phyloP scores from a whole-genome alignment of 192 early-diverging fungal genomes.

The Backusella tuberculispora region DNA sequence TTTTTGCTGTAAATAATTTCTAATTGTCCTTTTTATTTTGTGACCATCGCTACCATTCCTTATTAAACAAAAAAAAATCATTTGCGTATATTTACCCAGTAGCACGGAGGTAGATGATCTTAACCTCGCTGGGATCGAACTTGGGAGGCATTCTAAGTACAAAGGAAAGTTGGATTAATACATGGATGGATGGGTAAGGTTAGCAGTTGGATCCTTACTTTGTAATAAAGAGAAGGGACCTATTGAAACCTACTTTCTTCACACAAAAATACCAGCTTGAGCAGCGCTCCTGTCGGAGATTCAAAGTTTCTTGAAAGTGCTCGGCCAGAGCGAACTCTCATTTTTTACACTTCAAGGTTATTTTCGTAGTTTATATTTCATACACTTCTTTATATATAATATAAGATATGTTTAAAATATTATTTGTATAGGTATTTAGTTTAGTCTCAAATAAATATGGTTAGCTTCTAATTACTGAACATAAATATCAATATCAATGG shows the following conservation, averaged over 20 bases:
- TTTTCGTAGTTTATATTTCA: too few relatives aligned
- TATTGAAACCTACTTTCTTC: not conserved
- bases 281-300: not conserved
- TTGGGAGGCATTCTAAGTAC: slow-evolving; percentile 68
- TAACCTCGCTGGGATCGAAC: slow-evolving; percentile 82
- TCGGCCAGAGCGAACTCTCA: not conserved
- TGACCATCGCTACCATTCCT: not conserved
- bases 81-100: slow-evolving; percentile 54
- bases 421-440: too few relatives aligned
- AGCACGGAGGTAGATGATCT: slow-evolving; percentile 88
- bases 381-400: too few relatives aligned
- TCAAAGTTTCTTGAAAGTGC: not conserved
- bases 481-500: too few relatives aligned
- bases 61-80: slow-evolving; percentile 17
- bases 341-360: too few relatives aligned
- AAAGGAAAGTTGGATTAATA: not conserved
- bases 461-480: too few relatives aligned
- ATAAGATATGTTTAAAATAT: too few relatives aligned
- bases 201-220: slow-evolving; percentile 7
- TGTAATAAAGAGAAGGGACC: slow-evolving; percentile 21
- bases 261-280: not conserved
- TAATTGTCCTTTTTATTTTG: too few relatives aligned
- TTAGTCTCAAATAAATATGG: too few relatives aligned
- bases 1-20: not conserved
- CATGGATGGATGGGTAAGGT: slow-evolving; percentile 37